Base-by-base conservation (phyloP, 1,284 basidiomycete species). In the Trichosporon asahii region DNA sequence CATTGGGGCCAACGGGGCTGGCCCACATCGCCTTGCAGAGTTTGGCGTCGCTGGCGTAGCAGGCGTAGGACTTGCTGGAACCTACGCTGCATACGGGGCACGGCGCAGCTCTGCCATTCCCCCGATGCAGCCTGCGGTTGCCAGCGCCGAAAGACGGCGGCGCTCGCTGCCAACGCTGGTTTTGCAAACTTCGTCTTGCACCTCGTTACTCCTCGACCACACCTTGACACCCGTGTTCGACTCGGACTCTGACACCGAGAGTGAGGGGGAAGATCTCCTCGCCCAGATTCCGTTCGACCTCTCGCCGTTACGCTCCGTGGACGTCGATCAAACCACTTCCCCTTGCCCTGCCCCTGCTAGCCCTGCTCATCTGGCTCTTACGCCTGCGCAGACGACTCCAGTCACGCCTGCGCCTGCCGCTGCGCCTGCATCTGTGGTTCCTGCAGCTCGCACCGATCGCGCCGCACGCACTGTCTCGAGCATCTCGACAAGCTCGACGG, bases 101-200 rank as follows among this genome's bases (percentile, higher is more conserved):
- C 18, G 44, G 21, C n/a, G 49, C 49, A 53, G 49, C 49, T 53
- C 23, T 9, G 49, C 49, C n/a, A 18, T 53, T 3, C 40, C 40
- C 11, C 40, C 40, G 40, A 44, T 18, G 40, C 35, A 14, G 3
- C 11, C 35, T 5, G 21, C 18, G 53, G n/a, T n/a, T n/a, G n/a
- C n/a, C 6, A 33, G 7, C 55, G 27, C 27, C 12, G 37, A 40
- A 40, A 44, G 40, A 4, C 9, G 2, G 15, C 27, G 27, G 27
- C 18, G 27, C 18, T 31, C 57, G 18, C 18, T 61, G 57, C 57
- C 57, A 27, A 61, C 57, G 29, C 15, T 61, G 57, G 27, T 61
- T 31, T 33, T 61, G 57, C 57, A 61, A 31, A 61, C 57, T 61
- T 61, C 57, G 8, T 61, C 57, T 61, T 31, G 57, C 57, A 61